phyloP scores from a whole-genome alignment of 2,329 filamentous ascomycete genomes.

The Botryotinia convoluta region DNA sequence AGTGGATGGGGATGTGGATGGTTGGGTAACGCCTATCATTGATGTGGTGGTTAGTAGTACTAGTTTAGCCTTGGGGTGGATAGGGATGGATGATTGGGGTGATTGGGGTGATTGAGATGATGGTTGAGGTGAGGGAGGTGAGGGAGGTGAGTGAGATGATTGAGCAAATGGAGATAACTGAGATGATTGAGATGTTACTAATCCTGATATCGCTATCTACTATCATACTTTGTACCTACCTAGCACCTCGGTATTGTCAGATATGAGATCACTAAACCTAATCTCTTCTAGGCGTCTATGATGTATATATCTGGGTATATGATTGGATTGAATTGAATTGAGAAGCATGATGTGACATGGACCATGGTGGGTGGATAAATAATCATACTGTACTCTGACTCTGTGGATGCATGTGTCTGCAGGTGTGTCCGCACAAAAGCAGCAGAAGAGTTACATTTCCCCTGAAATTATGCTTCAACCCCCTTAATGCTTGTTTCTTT shows the following conservation, averaged over 20 bases:
- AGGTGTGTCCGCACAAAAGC: neutral
- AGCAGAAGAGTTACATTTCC: neutral
- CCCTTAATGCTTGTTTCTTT: neutral
- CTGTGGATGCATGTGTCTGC: neutral
- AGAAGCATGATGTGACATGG: neutral
- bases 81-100: neutral
- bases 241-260: neutral
- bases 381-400: neutral
- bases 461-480: conserved; percentile 2
- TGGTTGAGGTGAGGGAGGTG: too few relatives aligned
- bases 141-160: neutral
- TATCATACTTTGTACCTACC: neutral
- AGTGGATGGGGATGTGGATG: neutral
- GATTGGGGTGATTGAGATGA: too few relatives aligned
- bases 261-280: neutral
- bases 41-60: neutral
- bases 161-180: neutral
- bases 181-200: neutral
- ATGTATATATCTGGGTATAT: neutral
- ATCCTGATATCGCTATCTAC: neutral
- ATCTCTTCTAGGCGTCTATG: neutral
- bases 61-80: neutral
- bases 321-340: neutral
- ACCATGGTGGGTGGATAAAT: neutral
- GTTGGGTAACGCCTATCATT: neutral